A percentile compares a stretch with the other conserved stretches of the same genome.
Evolutionary conservation across 345 rosid genomes (phyloP).

Genomic region (Hibiscus tridactylites): DNA sequence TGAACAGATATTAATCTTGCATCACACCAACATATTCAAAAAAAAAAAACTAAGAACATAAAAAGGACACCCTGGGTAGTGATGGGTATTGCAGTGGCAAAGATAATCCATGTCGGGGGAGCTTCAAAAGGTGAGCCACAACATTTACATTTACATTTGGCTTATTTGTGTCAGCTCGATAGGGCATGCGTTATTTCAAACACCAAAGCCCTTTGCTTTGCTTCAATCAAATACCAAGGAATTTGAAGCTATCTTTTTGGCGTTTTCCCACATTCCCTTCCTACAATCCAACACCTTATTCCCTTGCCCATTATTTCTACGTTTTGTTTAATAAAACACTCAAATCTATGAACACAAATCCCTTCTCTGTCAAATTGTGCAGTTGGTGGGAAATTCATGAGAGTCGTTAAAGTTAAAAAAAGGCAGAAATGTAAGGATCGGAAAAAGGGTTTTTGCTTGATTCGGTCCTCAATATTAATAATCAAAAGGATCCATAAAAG

Average conservation of each 20-base stretch:
- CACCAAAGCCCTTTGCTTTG: slow-evolving; percentile 5
- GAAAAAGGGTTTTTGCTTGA: slow-evolving; percentile 25
- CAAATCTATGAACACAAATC: slow-evolving; percentile 1
- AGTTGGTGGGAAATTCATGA: slow-evolving; percentile 5
- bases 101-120: slow-evolving; percentile 41
- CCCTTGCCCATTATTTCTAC: background rate
- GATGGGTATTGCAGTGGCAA: slow-evolving; percentile 43
- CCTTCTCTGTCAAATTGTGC: background rate
- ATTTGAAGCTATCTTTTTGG: slow-evolving; percentile 22
- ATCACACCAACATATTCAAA: too few species aligned
- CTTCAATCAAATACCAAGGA: slow-evolving; percentile 13
- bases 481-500: slow-evolving; percentile 22
- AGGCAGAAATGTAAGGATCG: slow-evolving; percentile 22
- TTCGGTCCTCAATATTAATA: slow-evolving; percentile 19
- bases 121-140: slow-evolving; percentile 42
- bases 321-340: slow-evolving; percentile 6
- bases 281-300: background rate
- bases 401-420: slow-evolving; percentile 4
- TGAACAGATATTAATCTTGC: too few species aligned
- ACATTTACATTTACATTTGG: slow-evolving; percentile 6
- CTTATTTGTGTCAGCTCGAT: slow-evolving; percentile 25
- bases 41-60: too few species aligned
- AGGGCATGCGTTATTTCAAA: slow-evolving; percentile 33
- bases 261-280: slow-evolving; percentile 17
- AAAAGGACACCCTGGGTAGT: too few species aligned